Base-by-base conservation (phyloP, 2,329 filamentous ascomycete species). In the Hymenoscyphus fraxineus region DNA sequence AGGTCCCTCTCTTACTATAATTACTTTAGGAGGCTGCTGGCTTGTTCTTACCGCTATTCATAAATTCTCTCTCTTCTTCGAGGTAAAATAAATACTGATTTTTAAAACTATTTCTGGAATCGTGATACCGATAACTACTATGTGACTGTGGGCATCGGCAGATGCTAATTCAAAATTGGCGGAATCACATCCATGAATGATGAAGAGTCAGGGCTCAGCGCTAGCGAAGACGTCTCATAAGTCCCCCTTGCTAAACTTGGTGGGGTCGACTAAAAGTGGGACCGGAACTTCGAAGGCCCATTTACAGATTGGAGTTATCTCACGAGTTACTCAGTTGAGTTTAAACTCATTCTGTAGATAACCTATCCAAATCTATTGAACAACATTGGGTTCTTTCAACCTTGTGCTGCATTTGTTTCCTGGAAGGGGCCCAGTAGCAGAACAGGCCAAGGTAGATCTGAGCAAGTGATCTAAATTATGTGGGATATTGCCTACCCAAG, bases 91-190 rank as follows among this genome's bases (percentile, higher is more conserved):
- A 19, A 22, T 19, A n/a, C 44, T 22, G n/a, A 22, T 22, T 10
- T 51, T 51, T n/a, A 19, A 6, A 51, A 51, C 27, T 3, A 27
- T 27, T 27, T 27, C 4, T 51, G 51, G 58, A 19, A 44, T 38
- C 47, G 47, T 27, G 58, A 60, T 47, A 60, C 58, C 19, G 58
- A 51, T 32, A 15, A 22, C 5, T 51, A 60, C 41, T 47, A 60
- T 6, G 40, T 51, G 47, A 15, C 31, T 15, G 58, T 60, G n/a
- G 5, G 57, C 44, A 51, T 51, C 22, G 27, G 57, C 57, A 16
- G 31, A 13, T 59, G 57, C 27, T 41, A 35, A 35, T 12, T 59
- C 39, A 16, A n/a, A 57, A n/a, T 22, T 51, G n/a, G n/a, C n/a
- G 3, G 6, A n/a, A 22, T 51, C 16, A 6, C 7, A 10, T 9